Percentiles rank a stretch among this genome's conserved stretches.
Evolutionary conservation across 108 stramenopile species (phyloP).

Genomic region (Conticribra guillardii): DNA sequence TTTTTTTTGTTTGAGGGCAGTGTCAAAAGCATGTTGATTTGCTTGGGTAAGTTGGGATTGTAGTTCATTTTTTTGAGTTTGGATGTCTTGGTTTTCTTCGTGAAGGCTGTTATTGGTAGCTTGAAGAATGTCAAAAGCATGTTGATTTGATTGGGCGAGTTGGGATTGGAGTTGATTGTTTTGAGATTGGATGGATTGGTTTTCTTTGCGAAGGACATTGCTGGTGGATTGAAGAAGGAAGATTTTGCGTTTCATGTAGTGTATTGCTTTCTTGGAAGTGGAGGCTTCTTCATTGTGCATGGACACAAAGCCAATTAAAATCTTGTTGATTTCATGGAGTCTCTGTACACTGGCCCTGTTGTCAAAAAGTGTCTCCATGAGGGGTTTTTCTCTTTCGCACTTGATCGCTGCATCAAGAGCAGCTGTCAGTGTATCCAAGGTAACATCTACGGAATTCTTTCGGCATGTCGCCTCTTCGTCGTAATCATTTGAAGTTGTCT

Average conservation of each 20-base stretch:
- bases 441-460: no score
- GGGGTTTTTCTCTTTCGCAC: no score
- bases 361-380: no score
- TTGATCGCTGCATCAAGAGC: no score
- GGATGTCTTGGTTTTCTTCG: neutral
- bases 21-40: neutral
- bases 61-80: neutral
- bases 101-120: neutral
- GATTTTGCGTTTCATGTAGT: neutral
- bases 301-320: neutral
- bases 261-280: neutral
- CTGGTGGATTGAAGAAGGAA: neutral
- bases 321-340: neutral
- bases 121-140: neutral
- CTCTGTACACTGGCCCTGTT: no score
- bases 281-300: neutral
- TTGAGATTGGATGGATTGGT: neutral
- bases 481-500: neutral
- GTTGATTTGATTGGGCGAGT: neutral
- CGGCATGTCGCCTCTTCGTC: neutral
- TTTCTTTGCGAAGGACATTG: neutral
- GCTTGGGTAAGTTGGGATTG: neutral
- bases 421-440: no score
- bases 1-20: neutral
- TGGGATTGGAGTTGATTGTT: neutral